phyloP scores from a whole-genome alignment of 352 stramenopile species.

The Nothophytophthora sp. region DNA sequence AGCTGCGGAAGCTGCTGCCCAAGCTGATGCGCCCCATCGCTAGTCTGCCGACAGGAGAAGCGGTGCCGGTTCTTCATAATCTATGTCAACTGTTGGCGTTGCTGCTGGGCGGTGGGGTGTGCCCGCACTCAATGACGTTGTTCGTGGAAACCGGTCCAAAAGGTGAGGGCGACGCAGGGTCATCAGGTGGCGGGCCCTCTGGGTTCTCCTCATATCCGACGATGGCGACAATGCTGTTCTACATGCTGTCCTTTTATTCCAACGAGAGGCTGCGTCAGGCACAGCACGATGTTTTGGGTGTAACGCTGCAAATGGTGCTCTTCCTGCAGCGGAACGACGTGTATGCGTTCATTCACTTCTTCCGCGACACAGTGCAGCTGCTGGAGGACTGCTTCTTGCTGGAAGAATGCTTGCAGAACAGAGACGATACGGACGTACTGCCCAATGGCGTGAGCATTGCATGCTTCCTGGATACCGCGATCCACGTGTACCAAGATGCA shows the following conservation, averaged over 20 bases:
- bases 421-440: conserved; percentile 20
- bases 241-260: conserved; percentile 74
- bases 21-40: conserved; percentile 65
- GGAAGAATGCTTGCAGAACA: conserved; percentile 42
- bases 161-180: not conserved
- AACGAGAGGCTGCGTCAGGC: conserved; percentile 35
- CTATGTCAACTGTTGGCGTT: conserved; percentile 58
- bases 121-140: conserved; percentile 60
- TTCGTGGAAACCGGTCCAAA: conserved; percentile 42
- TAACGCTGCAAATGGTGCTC: conserved; percentile 54
- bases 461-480: conserved; percentile 59
- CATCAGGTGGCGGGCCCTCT: conserved; percentile 9
- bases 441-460: conserved; percentile 30
- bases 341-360: conserved; percentile 67
- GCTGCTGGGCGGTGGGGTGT: conserved; percentile 43
- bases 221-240: conserved; percentile 68
- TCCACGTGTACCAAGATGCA: conserved; percentile 64
- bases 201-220: conserved; percentile 44
- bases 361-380: conserved; percentile 51
- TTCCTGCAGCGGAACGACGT: conserved; percentile 57
- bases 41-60: conserved; percentile 27
- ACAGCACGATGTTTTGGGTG: conserved; percentile 45
- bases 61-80: conserved; percentile 43
- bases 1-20: conserved; percentile 65
- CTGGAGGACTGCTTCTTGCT: conserved; percentile 60